Evolutionary conservation across 2,329 filamentous ascomycete species (phyloP).

Genomic region (Falciphora oryzae): DNA sequence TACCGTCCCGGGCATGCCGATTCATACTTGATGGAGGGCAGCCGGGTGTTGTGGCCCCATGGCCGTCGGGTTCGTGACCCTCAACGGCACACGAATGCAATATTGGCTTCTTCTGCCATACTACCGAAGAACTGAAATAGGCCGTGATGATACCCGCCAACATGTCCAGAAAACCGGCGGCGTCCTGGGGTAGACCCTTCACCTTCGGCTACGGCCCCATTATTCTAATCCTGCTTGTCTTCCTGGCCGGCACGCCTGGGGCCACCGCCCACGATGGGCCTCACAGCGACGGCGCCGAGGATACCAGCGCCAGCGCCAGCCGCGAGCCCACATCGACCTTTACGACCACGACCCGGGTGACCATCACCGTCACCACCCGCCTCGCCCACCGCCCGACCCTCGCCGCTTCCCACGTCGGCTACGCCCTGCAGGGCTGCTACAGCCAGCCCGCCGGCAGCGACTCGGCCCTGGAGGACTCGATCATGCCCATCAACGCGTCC

Average conservation of each 20-base stretch:
- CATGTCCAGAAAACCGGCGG: background rate
- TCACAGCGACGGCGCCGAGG: background rate
- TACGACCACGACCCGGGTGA: background rate
- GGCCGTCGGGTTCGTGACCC: background rate
- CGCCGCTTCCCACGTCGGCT: background rate
- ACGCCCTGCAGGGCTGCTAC: constrained; percentile 7
- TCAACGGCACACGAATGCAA: background rate
- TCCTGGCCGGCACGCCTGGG: background rate
- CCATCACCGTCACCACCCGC: background rate
- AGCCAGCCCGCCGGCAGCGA: background rate
- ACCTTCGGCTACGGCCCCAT: background rate
- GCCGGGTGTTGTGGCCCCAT: background rate
- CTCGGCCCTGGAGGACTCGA: background rate
- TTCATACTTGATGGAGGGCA: constrained; percentile 1
- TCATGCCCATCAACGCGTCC: background rate
- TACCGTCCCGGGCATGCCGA: background rate
- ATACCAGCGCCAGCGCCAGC: background rate
- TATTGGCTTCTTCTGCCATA: background rate
- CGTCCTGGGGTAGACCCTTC: background rate
- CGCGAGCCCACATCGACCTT: background rate
- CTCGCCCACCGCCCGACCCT: background rate
- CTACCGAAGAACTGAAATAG: background rate
- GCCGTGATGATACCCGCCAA: background rate
- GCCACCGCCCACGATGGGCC: background rate
- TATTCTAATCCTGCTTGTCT: background rate